Evolutionary conservation across 73 alveolate species (phyloP).

Genomic region (Paramecium primaurelia): DNA sequence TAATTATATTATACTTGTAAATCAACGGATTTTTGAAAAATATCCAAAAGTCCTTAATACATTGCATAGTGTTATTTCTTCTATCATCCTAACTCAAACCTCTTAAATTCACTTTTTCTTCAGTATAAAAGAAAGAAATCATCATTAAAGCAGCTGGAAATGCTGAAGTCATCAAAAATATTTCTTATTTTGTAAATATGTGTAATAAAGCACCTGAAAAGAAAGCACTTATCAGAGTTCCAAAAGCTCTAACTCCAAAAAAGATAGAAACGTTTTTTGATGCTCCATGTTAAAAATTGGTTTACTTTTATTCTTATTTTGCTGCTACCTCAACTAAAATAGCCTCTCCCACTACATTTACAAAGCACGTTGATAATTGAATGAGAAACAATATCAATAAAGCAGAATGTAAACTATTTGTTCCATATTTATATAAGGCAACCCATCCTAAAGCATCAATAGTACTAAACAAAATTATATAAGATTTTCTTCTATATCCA

Average conservation of each 20-base stretch:
- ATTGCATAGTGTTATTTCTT: slow-evolving; percentile 44
- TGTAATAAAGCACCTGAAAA: slow-evolving; percentile 34
- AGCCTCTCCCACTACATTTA: slow-evolving; percentile 78
- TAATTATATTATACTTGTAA: not conserved
- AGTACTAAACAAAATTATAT: slow-evolving; percentile 76
- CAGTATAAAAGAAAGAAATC: slow-evolving; percentile 22
- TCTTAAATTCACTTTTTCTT: not conserved
- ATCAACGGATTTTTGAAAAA: slow-evolving; percentile 43
- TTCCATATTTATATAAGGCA: not conserved
- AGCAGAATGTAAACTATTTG: not conserved
- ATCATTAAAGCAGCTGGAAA: slow-evolving; percentile 36
- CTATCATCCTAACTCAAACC: not conserved
- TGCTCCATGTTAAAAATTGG: slow-evolving; percentile 40
- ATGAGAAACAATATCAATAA: slow-evolving; percentile 33
- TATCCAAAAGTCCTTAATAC: slow-evolving; percentile 47
- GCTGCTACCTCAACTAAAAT: slow-evolving; percentile 71
- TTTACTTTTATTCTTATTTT: not conserved
- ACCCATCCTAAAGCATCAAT: slow-evolving; percentile 75
- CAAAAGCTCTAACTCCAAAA: slow-evolving; percentile 53
- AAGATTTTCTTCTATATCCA: slow-evolving; percentile 83
- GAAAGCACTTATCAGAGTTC: slow-evolving; percentile 51
- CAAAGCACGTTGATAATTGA: slow-evolving; percentile 61
- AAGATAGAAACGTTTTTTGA: slow-evolving; percentile 55
- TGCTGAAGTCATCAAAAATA: slow-evolving; percentile 21
- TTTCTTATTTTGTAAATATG: slow-evolving; percentile 27